Base-by-base conservation (phyloP, 768 basidiomycete genomes). In the Tremella yokohamensis region DNA sequence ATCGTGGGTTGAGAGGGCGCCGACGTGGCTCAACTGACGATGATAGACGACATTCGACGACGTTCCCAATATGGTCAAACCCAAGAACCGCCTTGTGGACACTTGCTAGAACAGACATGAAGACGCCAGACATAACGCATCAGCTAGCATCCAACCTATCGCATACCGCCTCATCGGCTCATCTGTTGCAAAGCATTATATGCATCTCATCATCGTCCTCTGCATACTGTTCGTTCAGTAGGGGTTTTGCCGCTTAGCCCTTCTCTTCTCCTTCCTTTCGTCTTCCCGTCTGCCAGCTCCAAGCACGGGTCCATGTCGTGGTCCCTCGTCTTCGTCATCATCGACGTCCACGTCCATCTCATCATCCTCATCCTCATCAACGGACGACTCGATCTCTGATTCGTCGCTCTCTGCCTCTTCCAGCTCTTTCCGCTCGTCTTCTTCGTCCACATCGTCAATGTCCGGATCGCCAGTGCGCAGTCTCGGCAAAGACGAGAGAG, bases 11-110 rank as follows among this genome's bases (percentile, higher is more conserved):
- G 18, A 3, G n/a, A 16, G 40, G 12, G 1, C 8, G 6, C 34
- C 25, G 25, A 24, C 40, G 37, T 18, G 48, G 45, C 18, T 11
- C 6, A 19, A 40, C 42, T 61, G 37, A 49, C 25, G 20, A n/a
- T 1, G 51, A 12, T 49, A 70, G 69, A 73, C 71, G 7, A 60
- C 59, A 39, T 59, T 60, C 42, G 64, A 60, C 11, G 52, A 70
- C 26, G 61, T 70, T 12, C 60, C 66, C 3, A 57, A 61, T 25
- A 57, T 50, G 19, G 55, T 56, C 24, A 62, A 45, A 56, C 71
- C 71, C 26, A 73, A 70, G 60, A 73, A 73, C 49, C 42, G 59
- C 13, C 54, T 73, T 1, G 56, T 70, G 20, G 72, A 73, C 47
- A 69, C 64, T 20, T 73, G 72, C 39, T 73, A 65, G 56, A 34